These are phyloP conservation scores for Gossypium thurberi DNA, from an alignment of 345 rosid genomes.

Conservation along the genomic window DNA sequence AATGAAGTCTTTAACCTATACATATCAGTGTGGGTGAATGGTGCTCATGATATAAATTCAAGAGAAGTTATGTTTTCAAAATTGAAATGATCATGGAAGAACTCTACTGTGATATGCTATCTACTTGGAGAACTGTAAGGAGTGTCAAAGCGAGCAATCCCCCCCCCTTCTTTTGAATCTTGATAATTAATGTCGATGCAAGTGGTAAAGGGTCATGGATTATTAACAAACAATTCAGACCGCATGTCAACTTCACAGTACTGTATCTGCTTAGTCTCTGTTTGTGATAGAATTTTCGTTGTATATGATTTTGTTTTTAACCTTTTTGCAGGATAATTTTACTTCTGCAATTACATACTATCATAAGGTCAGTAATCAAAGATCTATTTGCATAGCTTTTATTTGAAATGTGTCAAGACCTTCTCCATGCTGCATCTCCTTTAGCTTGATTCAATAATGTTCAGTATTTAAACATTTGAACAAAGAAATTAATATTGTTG, in stretches of 20 bases:
- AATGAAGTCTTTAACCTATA: background rate
- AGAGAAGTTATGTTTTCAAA: background rate
- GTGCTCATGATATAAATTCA: background rate
- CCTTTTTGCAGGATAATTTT: slow-evolving; percentile 58
- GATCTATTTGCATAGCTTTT: background rate
- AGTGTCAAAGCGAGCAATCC: background rate
- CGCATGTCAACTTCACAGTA: background rate
- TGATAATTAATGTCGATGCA: background rate
- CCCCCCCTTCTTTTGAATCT: too few relatives aligned
- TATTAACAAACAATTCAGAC: background rate
- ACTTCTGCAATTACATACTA: slow-evolving; percentile 73
- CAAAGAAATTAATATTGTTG: background rate
- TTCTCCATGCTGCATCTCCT: background rate
- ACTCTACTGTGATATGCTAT: background rate
- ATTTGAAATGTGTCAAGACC: background rate
- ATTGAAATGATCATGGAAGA: background rate
- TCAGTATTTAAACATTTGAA: background rate
- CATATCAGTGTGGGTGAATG: background rate
- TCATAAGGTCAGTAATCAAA: slow-evolving; percentile 55
- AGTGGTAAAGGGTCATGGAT: background rate
- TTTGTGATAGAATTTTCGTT: background rate
- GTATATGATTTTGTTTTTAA: background rate
- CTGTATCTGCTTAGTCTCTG: background rate
- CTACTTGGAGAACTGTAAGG: background rate
- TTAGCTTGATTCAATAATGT: background rate